Conservation (phyloP, 495 filamentous ascomycete genomes). For the Hypoxylon fuscum region DNA sequence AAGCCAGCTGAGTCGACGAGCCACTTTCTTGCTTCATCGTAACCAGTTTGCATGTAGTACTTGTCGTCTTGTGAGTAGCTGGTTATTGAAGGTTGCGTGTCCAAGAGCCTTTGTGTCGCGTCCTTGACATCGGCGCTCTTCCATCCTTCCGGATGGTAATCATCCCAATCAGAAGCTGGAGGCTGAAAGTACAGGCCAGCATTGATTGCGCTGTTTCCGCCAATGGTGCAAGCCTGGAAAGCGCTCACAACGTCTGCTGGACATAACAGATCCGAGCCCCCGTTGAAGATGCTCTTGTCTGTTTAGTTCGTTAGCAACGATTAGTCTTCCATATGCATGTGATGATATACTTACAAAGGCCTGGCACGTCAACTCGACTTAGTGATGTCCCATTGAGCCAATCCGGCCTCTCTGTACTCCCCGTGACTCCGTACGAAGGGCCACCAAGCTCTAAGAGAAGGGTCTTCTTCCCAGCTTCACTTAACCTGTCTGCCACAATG, state of each 20-base stretch:
- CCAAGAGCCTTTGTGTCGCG: constrained; percentile 59
- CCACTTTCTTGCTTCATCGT: constrained; percentile 59
- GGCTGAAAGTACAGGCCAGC: constrained; percentile 60
- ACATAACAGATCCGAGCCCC: constrained; percentile 47
- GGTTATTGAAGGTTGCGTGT: constrained; percentile 63
- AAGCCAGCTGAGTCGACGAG: constrained; percentile 59
- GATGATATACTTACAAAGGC: constrained; percentile 49
- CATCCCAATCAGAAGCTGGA: constrained; percentile 64
- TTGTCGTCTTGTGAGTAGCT: constrained; percentile 63
- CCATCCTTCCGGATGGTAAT: constrained; percentile 68
- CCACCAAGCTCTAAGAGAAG: constrained; percentile 46
- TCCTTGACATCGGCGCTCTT: constrained; percentile 62
- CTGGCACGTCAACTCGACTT: constrained; percentile 67
- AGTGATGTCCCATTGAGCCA: constrained; percentile 65
- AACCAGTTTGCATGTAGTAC: constrained; percentile 64
- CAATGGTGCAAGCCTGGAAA: constrained; percentile 67
- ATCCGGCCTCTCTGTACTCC: constrained; percentile 50
- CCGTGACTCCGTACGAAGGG: constrained; percentile 46
- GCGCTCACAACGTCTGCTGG: constrained; percentile 51
- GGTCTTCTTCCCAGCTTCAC: constrained; percentile 51
- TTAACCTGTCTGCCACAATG: constrained; percentile 73
- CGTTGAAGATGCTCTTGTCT: constrained; percentile 59
- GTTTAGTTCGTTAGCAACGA: constrained; percentile 18
- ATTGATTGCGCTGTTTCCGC: constrained; percentile 60
- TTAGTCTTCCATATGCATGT: neutral